Evolutionary conservation across 2,329 filamentous ascomycete genomes (phyloP), one percentile per base, ranked within the genome.

Genomic region (Dichotomopilus funicola): DNA sequence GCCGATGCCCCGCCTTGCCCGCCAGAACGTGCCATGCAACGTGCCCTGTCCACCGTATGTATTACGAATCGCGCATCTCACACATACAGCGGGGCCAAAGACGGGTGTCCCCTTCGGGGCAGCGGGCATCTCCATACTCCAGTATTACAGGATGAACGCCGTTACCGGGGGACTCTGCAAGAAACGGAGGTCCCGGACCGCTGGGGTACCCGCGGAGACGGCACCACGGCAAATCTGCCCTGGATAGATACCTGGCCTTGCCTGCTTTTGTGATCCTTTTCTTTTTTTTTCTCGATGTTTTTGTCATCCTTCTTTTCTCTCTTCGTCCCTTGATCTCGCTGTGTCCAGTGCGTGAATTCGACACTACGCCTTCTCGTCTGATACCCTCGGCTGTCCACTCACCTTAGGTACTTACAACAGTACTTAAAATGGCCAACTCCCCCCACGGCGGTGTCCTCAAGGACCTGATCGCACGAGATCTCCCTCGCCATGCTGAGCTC

Each of bases 381-480:
- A 9, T 48, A 11, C 13, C 8, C 50, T n/a, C 51, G 11, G 19
- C 37, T 38, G n/a, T 37, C 34, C 33, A 27, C 19, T 11, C n/a
- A 10, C 50, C 48, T 44, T 51, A 35, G 38, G 46, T 53, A 6
- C 41, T 6, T 36, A 47, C n/a, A n/a, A n/a, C n/a, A 52, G n/a
- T 40, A 55, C 37, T 35, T 13, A 78, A 62, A 63, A 86, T 86
- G 83, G 82, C 83, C 68, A 86, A 86, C 73, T 67, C 82, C 72
- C 88, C 89, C 64, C 88, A 94, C 71, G 92, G 92, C 76, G 94
- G 94, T 70, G 80, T 92, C 80, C 89, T 99, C 70, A 97, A 97
- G 87, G 94, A 99, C 80, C 84, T 99, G 71, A 82, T 97, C 66
- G 91, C 91, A 63, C 88, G 94, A 76, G 94, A 99, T 82, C 82